Evolutionary conservation across 2,329 filamentous ascomycete species (phyloP).

Genomic region (Leptoxyphium fumago): DNA sequence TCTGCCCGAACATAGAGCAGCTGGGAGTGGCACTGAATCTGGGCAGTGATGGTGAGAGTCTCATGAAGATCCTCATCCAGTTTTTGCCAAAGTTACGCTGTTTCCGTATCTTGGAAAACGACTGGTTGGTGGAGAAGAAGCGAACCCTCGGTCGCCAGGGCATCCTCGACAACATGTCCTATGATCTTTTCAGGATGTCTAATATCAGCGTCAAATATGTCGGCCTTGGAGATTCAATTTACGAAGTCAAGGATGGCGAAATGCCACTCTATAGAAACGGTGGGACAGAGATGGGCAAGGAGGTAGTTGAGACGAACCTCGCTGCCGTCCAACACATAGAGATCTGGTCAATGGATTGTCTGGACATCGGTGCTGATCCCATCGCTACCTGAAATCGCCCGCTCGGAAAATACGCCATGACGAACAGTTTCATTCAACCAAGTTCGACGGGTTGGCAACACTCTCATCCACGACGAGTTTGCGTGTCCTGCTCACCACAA

Average conservation of each 20-base stretch:
- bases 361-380: slow-evolving; percentile 16
- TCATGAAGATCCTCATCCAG: slow-evolving; percentile 21
- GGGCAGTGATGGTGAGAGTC: slow-evolving; percentile 6
- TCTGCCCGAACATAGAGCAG: slow-evolving; percentile 44
- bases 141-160: slow-evolving; percentile 9
- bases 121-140: slow-evolving; percentile 7
- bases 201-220: slow-evolving; percentile 21
- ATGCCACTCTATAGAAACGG: slow-evolving; percentile 12
- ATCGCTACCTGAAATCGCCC: slow-evolving; percentile 1
- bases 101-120: slow-evolving; percentile 24
- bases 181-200: slow-evolving; percentile 6
- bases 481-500: slow-evolving; percentile 24
- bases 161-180: slow-evolving; percentile 18
- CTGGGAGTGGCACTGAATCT: slow-evolving; percentile 30
- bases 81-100: slow-evolving; percentile 26
- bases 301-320: slow-evolving; percentile 18
- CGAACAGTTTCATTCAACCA: background rate
- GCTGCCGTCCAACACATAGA: slow-evolving; percentile 27
- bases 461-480: slow-evolving; percentile 8
- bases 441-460: background rate
- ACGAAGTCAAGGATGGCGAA: slow-evolving; percentile 18
- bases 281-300: slow-evolving; percentile 9
- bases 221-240: slow-evolving; percentile 25
- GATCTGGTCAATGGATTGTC: slow-evolving; percentile 30
- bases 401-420: background rate